Percentiles rank a stretch among this genome's conserved stretches.
Evolutionary conservation across 163 green algal genomes (phyloP).

Genomic region (Coccomyxa subellipsoidea): DNA sequence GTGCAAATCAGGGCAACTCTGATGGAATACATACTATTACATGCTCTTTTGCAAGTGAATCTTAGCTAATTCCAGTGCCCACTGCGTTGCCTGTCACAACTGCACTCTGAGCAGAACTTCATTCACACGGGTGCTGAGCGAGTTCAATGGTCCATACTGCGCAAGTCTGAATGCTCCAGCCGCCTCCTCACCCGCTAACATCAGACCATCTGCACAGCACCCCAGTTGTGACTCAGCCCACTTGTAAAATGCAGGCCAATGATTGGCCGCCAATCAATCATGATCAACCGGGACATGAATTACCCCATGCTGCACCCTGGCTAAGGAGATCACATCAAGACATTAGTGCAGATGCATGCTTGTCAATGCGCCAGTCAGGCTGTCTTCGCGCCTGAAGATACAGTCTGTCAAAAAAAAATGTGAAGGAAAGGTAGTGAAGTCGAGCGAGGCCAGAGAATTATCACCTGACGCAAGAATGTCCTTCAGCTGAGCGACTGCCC

Average conservation of each 20-base stretch:
- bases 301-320: too few species aligned
- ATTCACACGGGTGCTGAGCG: slow-evolving; percentile 1
- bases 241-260: not conserved
- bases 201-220: not conserved
- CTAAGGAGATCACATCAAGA: too few species aligned
- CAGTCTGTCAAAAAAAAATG: too few species aligned
- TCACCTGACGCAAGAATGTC: not conserved
- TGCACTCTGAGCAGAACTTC: not conserved
- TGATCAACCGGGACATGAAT: not conserved
- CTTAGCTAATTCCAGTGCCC: too few species aligned
- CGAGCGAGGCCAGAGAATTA: not conserved
- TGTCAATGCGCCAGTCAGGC: not conserved
- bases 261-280: not conserved
- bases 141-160: not conserved
- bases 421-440: too few species aligned
- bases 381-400: too few species aligned
- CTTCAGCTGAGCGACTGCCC: not conserved
- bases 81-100: too few species aligned
- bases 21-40: too few species aligned
- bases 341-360: not conserved
- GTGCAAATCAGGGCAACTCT: too few species aligned
- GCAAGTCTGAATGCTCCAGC: not conserved
- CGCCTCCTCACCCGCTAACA: not conserved
- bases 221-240: too few species aligned
- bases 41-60: too few species aligned